Base-by-base conservation (phyloP, 805 yeast species). In the Cyberlindnera saturnus region DNA sequence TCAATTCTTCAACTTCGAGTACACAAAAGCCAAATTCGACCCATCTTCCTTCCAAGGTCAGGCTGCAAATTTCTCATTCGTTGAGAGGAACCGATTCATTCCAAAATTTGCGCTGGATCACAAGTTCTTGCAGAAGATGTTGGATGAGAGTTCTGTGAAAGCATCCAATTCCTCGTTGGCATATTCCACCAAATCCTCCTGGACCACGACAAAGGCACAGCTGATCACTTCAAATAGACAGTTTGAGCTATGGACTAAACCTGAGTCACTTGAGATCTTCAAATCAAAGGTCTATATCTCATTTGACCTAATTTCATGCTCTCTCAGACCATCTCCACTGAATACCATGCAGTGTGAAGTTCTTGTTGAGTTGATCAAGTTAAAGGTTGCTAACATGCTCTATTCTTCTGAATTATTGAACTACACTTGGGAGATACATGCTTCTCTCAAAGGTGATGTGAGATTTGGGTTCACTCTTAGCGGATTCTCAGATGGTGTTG, bases 371-470 rank as follows among this genome's bases (percentile, higher is more conserved):
- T 41, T 79, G 3, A 48, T 80, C 4, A 75, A 71, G 19, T 52
- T 57, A 1, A 55, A 59, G 13, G 52, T 82, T 0, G 59, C 70
- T 19, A 57, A 63, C 5, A 46, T 48, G 5, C 51, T 84, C 1
- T 84, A 82, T 53, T 73, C 75, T 1, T 70, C 80, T 1, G 76
- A 79, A 43, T 55, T 69, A n/a, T 45, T 80, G 9, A 79, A 81
- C 1, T 80, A 71, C 52, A 56, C 73, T 0, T 83, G 83, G 75
- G 79, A 75, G 16, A 47, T 83, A 0, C 64, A 60, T 32, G 75
- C 87, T 0, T 76, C 82, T 4, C 46, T 66, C 13, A 74, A 74
- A 48, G 81, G 85, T 5, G 77, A 72, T 40, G 69, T 72, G 1
- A 73, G 81, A 6, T 55, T 84, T 6, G 60, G 72, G 0, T 51